phyloP scores from a whole-genome alignment of 2,329 filamentous ascomycete genomes.

The Claviceps sp. region DNA sequence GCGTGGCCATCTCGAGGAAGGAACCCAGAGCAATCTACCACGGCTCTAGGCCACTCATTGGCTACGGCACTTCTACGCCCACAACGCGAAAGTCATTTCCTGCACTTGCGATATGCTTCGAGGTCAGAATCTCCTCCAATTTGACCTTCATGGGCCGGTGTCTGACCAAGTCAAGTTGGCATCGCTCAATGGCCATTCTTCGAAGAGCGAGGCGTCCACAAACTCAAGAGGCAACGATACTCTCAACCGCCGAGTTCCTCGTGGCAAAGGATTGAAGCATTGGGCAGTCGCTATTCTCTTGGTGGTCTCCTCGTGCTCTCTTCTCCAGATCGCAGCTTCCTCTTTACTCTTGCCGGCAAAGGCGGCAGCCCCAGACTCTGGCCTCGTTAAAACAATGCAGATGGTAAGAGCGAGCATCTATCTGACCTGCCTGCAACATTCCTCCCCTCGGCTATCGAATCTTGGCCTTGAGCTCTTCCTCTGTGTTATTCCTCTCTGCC shows the following conservation, averaged over 20 bases:
- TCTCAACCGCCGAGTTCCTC: not conserved
- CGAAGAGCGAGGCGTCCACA: not conserved
- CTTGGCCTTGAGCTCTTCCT: not conserved
- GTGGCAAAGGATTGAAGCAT: not conserved
- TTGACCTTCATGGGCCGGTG: not conserved
- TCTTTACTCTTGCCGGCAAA: not conserved
- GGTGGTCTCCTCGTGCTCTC: no score
- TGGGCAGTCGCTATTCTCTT: not conserved
- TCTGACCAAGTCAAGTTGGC: not conserved
- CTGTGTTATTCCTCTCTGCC: conserved; percentile 2
- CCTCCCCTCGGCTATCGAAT: conserved; percentile 1
- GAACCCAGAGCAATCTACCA: not conserved
- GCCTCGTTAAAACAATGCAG: not conserved
- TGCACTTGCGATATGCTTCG: not conserved
- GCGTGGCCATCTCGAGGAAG: not conserved
- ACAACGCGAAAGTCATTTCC: not conserved
- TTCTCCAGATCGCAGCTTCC: conserved; percentile 5
- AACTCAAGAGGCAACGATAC: not conserved
- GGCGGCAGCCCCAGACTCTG: not conserved
- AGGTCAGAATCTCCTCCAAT: not conserved
- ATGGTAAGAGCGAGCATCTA: conserved; percentile 5
- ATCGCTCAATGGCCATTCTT: not conserved
- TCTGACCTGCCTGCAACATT: conserved; percentile 2
- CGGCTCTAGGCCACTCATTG: not conserved
- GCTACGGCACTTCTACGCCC: not conserved